Evolutionary conservation across 2,329 filamentous ascomycete species (phyloP).

Genomic region (Curvularia hawaiiensis): DNA sequence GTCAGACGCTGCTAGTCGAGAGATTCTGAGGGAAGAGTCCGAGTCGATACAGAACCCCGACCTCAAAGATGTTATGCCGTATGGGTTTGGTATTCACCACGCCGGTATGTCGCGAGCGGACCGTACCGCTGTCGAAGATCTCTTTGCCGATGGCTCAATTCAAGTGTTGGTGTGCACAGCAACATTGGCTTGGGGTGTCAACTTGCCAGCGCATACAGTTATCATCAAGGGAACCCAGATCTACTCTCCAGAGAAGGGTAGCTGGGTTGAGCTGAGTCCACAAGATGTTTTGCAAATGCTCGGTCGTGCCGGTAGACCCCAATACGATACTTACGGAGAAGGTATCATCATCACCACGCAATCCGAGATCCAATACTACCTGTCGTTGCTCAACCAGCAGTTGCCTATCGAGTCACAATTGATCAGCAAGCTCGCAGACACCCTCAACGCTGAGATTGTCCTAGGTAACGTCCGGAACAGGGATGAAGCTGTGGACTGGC

Average conservation of each 20-base stretch:
- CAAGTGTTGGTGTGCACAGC: conserved; percentile 97
- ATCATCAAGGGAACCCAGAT: conserved; percentile 99
- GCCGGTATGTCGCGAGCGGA: conserved; percentile 97
- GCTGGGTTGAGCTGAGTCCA: conserved; percentile 96
- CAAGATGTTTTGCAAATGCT: conserved; percentile 99
- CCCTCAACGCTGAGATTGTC: conserved; percentile 94
- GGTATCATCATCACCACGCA: conserved; percentile 99
- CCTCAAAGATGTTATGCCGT: conserved; percentile 91
- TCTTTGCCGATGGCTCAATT: conserved; percentile 88
- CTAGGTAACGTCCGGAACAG: conserved; percentile 89
- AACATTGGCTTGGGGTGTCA: conserved; percentile 99
- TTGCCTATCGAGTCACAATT: conserved; percentile 97
- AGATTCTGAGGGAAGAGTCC: conserved; percentile 84
- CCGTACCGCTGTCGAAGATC: conserved; percentile 90
- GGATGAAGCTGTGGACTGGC: conserved; percentile 98
- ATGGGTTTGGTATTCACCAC: conserved; percentile 98
- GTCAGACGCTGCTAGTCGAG: conserved; percentile 87
- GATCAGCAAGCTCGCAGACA: conserved; percentile 90
- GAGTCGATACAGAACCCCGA: conserved; percentile 83
- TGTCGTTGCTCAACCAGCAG: conserved; percentile 95
- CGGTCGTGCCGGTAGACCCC: conserved; percentile 92
- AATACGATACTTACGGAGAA: conserved; percentile 97
- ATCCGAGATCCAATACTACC: conserved; percentile 93
- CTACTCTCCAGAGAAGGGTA: conserved; percentile 97
- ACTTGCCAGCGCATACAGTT: conserved; percentile 94